A percentile compares a stretch with the other conserved stretches of the same genome.
These are phyloP conservation scores for Trichoderma arundinaceum DNA, from an alignment of 2,329 filamentous ascomycete genomes.

Conservation along the genomic window DNA sequence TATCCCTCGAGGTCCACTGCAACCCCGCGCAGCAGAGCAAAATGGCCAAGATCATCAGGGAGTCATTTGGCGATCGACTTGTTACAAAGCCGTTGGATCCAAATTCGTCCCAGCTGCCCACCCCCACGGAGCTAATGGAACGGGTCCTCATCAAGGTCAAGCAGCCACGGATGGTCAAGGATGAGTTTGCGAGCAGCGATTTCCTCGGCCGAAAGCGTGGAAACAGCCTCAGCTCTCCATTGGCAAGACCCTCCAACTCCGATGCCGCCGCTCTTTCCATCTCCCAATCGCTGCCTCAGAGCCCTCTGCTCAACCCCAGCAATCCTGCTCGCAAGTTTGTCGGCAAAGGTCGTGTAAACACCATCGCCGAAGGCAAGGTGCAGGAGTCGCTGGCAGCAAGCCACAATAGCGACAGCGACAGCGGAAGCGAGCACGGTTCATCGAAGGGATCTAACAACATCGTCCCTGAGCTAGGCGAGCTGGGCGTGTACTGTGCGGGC, in stretches of 20 bases:
- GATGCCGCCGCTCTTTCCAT: slow-evolving; percentile 61
- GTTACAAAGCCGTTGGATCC: slow-evolving; percentile 76
- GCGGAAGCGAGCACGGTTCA: slow-evolving; percentile 61
- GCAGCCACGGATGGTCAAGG: slow-evolving; percentile 60
- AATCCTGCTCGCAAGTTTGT: slow-evolving; percentile 56
- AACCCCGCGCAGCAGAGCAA: slow-evolving; percentile 77
- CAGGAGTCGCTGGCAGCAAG: slow-evolving; percentile 52
- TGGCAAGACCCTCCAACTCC: slow-evolving; percentile 62
- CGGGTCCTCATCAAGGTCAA: slow-evolving; percentile 95
- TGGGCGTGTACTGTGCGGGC: slow-evolving; percentile 77
- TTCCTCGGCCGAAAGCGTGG: slow-evolving; percentile 58
- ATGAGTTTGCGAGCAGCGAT: slow-evolving; percentile 46
- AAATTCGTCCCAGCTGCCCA: slow-evolving; percentile 72
- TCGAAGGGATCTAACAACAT: slow-evolving; percentile 81
- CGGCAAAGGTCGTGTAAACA: slow-evolving; percentile 62
- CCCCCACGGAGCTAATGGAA: slow-evolving; percentile 82
- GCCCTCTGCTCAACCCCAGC: slow-evolving; percentile 56
- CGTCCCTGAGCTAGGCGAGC: slow-evolving; percentile 76
- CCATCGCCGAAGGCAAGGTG: slow-evolving; percentile 62
- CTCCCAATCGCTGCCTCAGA: slow-evolving; percentile 59
- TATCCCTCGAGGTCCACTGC: slow-evolving; percentile 97
- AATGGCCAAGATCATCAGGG: slow-evolving; percentile 90
- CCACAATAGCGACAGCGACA: slow-evolving; percentile 81
- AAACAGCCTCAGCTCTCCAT: slow-evolving; percentile 74
- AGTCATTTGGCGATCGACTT: slow-evolving; percentile 80